Percentiles rank a stretch among this genome's conserved stretches.
Evolutionary conservation across 805 yeast species (phyloP).

Genomic region (Cyberlindnera subsufficiens): DNA sequence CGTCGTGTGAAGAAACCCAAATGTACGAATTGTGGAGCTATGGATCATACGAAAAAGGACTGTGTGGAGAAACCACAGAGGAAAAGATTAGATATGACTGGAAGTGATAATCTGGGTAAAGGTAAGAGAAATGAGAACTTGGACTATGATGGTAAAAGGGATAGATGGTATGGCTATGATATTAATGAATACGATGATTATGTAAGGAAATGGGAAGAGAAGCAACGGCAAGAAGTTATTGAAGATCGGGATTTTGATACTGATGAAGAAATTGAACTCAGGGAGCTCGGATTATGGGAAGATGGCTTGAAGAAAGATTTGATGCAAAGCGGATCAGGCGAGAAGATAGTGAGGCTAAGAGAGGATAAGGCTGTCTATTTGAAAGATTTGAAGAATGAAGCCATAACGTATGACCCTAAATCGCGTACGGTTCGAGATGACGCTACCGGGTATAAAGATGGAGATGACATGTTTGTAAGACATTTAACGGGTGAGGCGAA

Average conservation of each 20-base stretch:
- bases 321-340: constrained; percentile 19
- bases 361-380: constrained; percentile 74
- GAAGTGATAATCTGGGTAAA: neutral
- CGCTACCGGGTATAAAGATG: constrained; percentile 27
- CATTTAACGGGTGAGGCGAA: constrained; percentile 52
- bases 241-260: constrained; percentile 26
- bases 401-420: constrained; percentile 48
- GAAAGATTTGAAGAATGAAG: constrained; percentile 39
- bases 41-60: constrained; percentile 42
- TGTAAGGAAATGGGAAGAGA: constrained; percentile 39
- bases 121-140: constrained; percentile 21
- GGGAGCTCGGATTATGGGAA: constrained; percentile 32
- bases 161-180: constrained; percentile 60
- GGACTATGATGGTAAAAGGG: constrained; percentile 26
- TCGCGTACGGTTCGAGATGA: constrained; percentile 35
- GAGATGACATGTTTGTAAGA: constrained; percentile 44
- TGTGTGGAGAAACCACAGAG: constrained; percentile 55
- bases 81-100: constrained; percentile 15
- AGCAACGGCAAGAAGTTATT: constrained; percentile 10
- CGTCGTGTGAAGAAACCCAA: constrained; percentile 26
- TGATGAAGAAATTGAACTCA: constrained; percentile 38
- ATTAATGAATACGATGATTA: constrained; percentile 53
- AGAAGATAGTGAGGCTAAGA: constrained; percentile 51
- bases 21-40: constrained; percentile 55
- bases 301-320: constrained; percentile 2